Percentiles rank a stretch among this genome's conserved stretches.
phyloP scores from a whole-genome alignment of 1,139 yeast species.

The Lizanozyma gosingica region DNA sequence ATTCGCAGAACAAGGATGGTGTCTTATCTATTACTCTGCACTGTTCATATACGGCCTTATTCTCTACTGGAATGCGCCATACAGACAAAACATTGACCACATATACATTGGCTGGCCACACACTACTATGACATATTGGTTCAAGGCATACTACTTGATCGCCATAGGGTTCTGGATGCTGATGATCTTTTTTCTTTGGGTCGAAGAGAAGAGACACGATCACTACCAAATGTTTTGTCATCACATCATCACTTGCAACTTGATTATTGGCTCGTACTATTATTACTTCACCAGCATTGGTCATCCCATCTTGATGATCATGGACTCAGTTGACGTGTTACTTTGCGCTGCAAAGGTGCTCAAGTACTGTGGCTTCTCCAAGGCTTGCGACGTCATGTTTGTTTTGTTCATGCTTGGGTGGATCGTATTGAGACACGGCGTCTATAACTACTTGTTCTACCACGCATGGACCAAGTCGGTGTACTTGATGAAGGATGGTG shows the following conservation, averaged over 20 bases:
- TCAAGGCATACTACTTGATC: conserved; percentile 65
- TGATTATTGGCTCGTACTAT: conserved; percentile 65
- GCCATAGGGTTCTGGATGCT: conserved; percentile 75
- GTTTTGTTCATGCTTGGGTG: conserved; percentile 58
- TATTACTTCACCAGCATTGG: conserved; percentile 73
- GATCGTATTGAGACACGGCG: conserved; percentile 66
- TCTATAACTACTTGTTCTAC: conserved; percentile 59
- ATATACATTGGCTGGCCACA: conserved; percentile 78
- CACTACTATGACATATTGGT: conserved; percentile 33
- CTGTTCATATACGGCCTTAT: conserved; percentile 53
- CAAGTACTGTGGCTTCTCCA: conserved; percentile 57
- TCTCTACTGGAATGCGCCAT: conserved; percentile 50
- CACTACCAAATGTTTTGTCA: conserved; percentile 81
- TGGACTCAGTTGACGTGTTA: conserved; percentile 77
- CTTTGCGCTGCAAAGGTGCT: conserved; percentile 69
- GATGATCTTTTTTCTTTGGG: conserved; percentile 65
- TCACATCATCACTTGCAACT: conserved; percentile 68
- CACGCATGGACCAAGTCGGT: conserved; percentile 35
- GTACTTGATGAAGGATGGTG: conserved; percentile 27
- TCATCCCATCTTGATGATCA: conserved; percentile 63
- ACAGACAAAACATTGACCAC: conserved; percentile 49
- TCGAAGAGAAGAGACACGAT: conserved; percentile 77
- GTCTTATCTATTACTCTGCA: conserved; percentile 47
- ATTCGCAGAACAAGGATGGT: conserved; percentile 87
- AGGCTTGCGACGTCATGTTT: conserved; percentile 62